Percentiles rank a stretch among this genome's conserved stretches.
Evolutionary conservation across 2,329 filamentous ascomycete species (phyloP).

Genomic region (Purpureocillium lavendulum): DNA sequence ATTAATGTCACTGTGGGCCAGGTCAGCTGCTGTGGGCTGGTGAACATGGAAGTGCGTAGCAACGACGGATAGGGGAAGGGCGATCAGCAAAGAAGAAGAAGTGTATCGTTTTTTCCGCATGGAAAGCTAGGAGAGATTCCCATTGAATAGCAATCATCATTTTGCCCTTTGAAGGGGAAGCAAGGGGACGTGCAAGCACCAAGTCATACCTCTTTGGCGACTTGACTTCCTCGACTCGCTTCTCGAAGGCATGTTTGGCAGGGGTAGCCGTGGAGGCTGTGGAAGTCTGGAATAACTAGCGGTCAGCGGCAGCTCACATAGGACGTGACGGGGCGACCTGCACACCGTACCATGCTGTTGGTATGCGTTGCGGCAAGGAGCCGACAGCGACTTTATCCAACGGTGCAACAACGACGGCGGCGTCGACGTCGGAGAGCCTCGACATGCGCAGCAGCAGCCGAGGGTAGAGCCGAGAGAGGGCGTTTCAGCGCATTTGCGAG

Average conservation of each 20-base stretch:
- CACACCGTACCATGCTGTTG: constrained; percentile 8
- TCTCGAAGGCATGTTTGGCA: constrained; percentile 66
- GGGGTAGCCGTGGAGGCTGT: constrained; percentile 66
- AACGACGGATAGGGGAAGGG: not conserved
- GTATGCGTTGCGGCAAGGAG: constrained; percentile 7
- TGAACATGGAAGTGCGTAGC: too few relatives aligned
- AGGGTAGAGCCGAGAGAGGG: constrained; percentile 5
- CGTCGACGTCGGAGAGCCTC: constrained; percentile 1
- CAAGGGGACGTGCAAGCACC: not conserved
- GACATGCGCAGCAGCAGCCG: constrained; percentile 10
- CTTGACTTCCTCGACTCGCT: constrained; percentile 74
- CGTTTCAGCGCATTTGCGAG: constrained; percentile 11
- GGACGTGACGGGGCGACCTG: not conserved
- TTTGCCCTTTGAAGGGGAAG: constrained; percentile 13
- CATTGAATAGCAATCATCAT: constrained; percentile 92
- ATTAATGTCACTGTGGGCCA: constrained; percentile 73
- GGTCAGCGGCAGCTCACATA: constrained; percentile 1
- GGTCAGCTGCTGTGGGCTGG: constrained; percentile 17
- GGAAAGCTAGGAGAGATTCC: constrained; percentile 99
- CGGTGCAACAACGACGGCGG: constrained; percentile 3
- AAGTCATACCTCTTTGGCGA: constrained; percentile 75
- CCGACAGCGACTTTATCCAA: constrained; percentile 5
- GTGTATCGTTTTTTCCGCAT: constrained; percentile 76
- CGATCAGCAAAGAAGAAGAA: constrained; percentile 54
- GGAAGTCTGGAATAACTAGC: constrained; percentile 44